Percentiles rank a stretch among this genome's conserved stretches.
Conservation (phyloP, 2,329 filamentous ascomycete species). For the Fusarium sp. region DNA sequence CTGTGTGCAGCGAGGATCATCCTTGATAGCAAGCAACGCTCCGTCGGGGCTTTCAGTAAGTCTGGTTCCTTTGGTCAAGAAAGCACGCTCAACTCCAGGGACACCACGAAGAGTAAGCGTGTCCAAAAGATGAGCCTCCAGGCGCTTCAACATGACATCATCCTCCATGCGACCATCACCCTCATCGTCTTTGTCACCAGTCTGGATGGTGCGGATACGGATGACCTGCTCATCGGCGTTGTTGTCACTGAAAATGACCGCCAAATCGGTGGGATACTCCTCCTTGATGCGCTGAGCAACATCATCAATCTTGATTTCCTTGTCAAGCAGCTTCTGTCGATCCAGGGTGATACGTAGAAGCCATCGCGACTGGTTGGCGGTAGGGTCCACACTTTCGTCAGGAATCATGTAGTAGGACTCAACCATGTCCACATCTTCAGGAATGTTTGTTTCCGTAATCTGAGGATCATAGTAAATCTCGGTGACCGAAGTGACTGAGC, state of each 20-base stretch:
- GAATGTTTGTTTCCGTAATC: constrained; percentile 83
- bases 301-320: constrained; percentile 89
- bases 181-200: constrained; percentile 77
- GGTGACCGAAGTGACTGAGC: constrained; percentile 88
- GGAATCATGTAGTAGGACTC: constrained; percentile 97
- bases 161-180: constrained; percentile 72
- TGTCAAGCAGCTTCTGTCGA: constrained; percentile 94
- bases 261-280: constrained; percentile 83
- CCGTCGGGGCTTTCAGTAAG: constrained; percentile 75
- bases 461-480: constrained; percentile 99
- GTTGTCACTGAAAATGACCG: constrained; percentile 96
- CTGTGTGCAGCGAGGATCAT: constrained; percentile 80
- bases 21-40: constrained; percentile 76
- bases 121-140: constrained; percentile 91
- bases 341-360: constrained; percentile 92
- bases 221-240: constrained; percentile 96
- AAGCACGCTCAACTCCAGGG: constrained; percentile 85
- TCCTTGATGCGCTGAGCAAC: constrained; percentile 91
- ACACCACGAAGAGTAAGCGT: constrained; percentile 92
- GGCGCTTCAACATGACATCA: constrained; percentile 89
- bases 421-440: constrained; percentile 90
- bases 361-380: constrained; percentile 90
- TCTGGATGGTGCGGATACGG: constrained; percentile 80
- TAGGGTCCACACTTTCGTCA: constrained; percentile 71
- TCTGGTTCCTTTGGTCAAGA: constrained; percentile 83